Conservation (phyloP, 2,329 filamentous ascomycete species). For the Colletotrichum australisinense region DNA sequence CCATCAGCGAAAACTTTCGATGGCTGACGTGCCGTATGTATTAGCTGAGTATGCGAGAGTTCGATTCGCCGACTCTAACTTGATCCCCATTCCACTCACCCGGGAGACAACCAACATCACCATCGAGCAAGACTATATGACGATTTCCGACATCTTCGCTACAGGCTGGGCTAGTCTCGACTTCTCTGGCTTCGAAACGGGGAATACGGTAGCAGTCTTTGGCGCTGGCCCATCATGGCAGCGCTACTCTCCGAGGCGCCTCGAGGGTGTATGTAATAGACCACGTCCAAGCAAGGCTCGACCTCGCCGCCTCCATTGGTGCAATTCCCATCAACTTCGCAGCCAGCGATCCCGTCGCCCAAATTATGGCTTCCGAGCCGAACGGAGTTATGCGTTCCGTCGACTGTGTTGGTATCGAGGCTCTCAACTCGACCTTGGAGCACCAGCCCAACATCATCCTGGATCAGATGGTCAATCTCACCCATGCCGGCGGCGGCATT, state of each 20-base stretch:
- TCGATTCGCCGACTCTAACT: constrained; percentile 75
- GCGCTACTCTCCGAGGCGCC: constrained; percentile 40
- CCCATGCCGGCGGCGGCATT: constrained; percentile 36
- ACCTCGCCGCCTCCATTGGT: constrained; percentile 35
- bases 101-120: constrained; percentile 56
- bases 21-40: not conserved
- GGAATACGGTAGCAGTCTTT: constrained; percentile 72
- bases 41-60: constrained; percentile 66
- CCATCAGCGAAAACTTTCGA: too few species aligned
- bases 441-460: constrained; percentile 34
- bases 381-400: constrained; percentile 34
- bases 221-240: constrained; percentile 71
- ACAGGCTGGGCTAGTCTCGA: constrained; percentile 67
- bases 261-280: constrained; percentile 38
- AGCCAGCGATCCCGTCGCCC: constrained; percentile 25
- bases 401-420: constrained; percentile 37
- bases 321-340: constrained; percentile 38
- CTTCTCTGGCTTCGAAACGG: constrained; percentile 67
- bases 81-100: constrained; percentile 62
- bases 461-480: constrained; percentile 35
- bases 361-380: constrained; percentile 35
- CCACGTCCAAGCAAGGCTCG: constrained; percentile 37
- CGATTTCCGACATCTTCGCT: constrained; percentile 57
- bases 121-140: constrained; percentile 69
- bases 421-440: constrained; percentile 35